Conservation (phyloP, 345 rosid species). For the Populus alba region DNA sequence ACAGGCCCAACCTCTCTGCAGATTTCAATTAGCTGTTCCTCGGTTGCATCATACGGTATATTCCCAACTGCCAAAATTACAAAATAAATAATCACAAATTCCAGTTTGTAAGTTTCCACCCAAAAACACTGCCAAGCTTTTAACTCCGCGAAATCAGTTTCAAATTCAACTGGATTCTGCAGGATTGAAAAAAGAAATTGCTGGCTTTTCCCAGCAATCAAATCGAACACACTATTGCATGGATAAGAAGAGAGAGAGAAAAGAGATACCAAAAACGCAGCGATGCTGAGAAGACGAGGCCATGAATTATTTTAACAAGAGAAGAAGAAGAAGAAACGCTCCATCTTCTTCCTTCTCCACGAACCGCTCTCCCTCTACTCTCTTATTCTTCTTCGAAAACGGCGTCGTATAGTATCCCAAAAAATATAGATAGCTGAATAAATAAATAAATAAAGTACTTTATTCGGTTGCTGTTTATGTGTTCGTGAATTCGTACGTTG, state of each 20-base stretch:
- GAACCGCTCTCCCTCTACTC: neutral
- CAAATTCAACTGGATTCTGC: neutral
- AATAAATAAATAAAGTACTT: no score
- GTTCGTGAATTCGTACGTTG: no score
- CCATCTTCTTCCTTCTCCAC: conserved; percentile 58
- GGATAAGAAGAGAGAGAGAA: neutral
- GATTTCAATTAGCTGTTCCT: conserved; percentile 94
- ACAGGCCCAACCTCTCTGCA: conserved; percentile 98
- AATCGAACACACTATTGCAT: neutral
- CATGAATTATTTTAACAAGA: conserved; percentile 48
- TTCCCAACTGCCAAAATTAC: conserved; percentile 67
- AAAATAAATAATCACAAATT: neutral
- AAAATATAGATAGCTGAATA: no score
- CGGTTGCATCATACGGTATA: conserved; percentile 96
- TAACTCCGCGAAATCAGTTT: neutral
- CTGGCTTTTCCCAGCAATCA: neutral
- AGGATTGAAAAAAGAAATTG: no score
- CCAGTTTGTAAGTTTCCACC: neutral
- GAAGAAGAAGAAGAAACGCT: conserved; percentile 56
- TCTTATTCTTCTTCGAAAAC: neutral
- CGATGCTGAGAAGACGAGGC: conserved; percentile 87
- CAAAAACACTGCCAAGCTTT: neutral
- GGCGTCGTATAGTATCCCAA: neutral
- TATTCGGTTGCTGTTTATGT: no score
- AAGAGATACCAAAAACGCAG: conserved; percentile 82